Percentiles rank a stretch among this genome's conserved stretches.
Conservation (phyloP, 2,329 filamentous ascomycete genomes). For the Phyllosticta capitalensis region DNA sequence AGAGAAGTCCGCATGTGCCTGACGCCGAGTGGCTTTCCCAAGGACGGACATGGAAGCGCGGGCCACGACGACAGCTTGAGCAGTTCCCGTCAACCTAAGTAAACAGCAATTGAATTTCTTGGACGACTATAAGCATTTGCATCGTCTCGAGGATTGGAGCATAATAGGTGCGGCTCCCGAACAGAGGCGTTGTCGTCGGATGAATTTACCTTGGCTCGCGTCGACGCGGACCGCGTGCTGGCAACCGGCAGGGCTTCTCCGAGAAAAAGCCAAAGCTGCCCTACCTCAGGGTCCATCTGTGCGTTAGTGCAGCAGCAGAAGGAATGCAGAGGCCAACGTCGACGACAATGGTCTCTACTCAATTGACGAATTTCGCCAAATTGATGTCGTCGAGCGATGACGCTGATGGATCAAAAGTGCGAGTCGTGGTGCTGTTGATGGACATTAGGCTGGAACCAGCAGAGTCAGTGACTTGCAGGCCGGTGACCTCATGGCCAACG, state of each 20-base stretch:
- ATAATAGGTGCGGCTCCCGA: neutral
- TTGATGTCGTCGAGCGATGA: neutral
- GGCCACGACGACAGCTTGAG: neutral
- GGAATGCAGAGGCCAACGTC: neutral
- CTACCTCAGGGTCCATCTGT: neutral
- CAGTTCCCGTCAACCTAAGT: too few species aligned
- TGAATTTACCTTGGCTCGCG: neutral
- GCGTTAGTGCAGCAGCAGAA: neutral
- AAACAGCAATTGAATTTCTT: too few species aligned
- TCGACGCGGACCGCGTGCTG: neutral
- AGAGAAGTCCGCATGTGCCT: neutral
- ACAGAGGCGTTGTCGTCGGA: neutral
- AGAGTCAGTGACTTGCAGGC: conserved; percentile 3
- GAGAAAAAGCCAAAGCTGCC: neutral
- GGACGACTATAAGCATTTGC: neutral
- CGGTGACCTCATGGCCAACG: conserved; percentile 1
- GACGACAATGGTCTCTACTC: too few species aligned
- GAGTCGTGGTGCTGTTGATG: neutral
- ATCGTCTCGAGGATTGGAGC: neutral
- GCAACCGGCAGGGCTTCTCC: neutral
- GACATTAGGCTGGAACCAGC: neutral
- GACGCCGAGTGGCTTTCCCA: neutral
- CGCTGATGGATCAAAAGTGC: neutral
- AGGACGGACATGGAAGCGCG: neutral
- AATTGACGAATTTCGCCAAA: neutral